Evolutionary conservation across 2,329 filamentous ascomycete genomes (phyloP), one percentile per base, ranked within the genome.

Genomic region (Penicillium oxalicum): DNA sequence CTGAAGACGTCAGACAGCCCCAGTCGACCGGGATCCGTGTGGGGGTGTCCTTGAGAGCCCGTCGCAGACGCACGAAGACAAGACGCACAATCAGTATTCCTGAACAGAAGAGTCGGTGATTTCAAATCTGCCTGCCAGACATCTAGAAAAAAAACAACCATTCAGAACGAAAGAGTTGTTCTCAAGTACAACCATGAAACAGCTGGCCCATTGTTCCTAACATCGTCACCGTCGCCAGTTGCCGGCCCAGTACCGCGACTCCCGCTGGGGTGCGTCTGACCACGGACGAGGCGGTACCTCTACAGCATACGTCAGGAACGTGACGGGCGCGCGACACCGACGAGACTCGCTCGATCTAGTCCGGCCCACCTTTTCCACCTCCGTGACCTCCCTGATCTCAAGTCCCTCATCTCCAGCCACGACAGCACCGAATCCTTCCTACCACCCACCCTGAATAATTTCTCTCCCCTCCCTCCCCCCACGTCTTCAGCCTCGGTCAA

Each of bases 1-100:
- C 51, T 45, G 49, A 58, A 56, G 52, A 57, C 54, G 57, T 60
- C 56, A 59, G 54, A 49, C 37, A 18, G 51, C 54, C 55, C 49
- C 50, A 56, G 51, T 53, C 35, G 51, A 49, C 48, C 50, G 45
- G 52, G 40, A 46, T 27, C 45, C 49, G 48, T 47, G 56, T 56
- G 56, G 52, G 48, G 56, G 43, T 18, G 18, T 18, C 18, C 51
- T 43, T 34, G 12, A 29, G 24, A 32, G 29, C 29, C 29, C 11
- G 11, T 8, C 8, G 29, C 11, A 39, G 38, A 47, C 24, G 25
- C 12, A 28, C 3, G 35, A n/a, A 1, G 35, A 45, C 41, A 29
- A 41, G 12, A 39, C 24, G 25, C 40, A n/a, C 18, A 18, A 18
- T 18, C 18, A 18, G 2, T 18, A 35, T 44, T 35, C n/a, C 9